Evolutionary conservation across 176 grass and related monocot species (phyloP), one percentile per base, ranked within the genome.

Genomic region (Phoenix roebelenii): DNA sequence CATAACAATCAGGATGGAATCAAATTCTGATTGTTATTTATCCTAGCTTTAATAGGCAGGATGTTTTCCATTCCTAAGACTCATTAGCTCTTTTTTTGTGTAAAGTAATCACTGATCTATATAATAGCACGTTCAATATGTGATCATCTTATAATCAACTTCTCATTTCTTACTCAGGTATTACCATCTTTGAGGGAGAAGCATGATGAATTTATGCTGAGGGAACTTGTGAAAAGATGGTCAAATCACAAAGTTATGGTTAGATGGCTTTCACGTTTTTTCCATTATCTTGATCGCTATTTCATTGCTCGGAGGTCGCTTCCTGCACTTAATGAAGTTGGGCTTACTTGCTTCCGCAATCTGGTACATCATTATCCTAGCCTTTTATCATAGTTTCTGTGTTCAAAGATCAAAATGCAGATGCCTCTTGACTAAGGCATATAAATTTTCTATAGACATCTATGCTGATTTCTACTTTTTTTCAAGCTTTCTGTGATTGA

Each of bases 161-260:
- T 44, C n/a, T 52, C 3, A 56, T 49, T 60, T 64, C 24, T 75
- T 52, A 39, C 60, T 44, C 30, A 97, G 93, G 88, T 92, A 15
- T 75, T 98, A 52, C 94, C 88, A 58, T 87, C 94, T 7, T 69
- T 98, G 78, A 85, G 85, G 78, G 88, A 85, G 60, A 92, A 98
- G 51, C 88, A 98, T 28, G 78, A 92, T 5, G 88, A 83, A 49
- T 98, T 83, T 72, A 98, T 93, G 88, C 22, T 98, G 50, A 92
- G 81, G 58, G 88, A 98, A 67, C 71, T 98, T 53, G 80, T 88
- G 15, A 79, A 71, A 54, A 89, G 88, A 77, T 98, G 88, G 94
- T 69, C 63, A 49, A 98, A 93, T 80, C 94, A 98, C 74, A 93
- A 89, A 82, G 67, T 93, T 49, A 98, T 98, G 88, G 84, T 85